Base-by-base conservation (phyloP, 1,139 yeast genomes). In the Candida dubliniensis region DNA sequence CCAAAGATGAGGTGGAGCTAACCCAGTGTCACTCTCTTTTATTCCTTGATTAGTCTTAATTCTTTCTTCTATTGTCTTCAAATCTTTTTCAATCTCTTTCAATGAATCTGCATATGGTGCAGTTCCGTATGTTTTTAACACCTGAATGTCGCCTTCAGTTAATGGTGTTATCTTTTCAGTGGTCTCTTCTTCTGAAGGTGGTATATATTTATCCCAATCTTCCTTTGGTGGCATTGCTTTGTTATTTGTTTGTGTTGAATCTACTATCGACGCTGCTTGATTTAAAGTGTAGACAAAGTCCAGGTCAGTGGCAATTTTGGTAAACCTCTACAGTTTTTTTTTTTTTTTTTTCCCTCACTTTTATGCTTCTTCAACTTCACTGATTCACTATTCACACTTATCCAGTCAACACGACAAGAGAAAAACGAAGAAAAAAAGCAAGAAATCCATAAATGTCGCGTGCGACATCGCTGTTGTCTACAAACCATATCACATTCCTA, bases 141-240 rank as follows among this genome's bases (percentile, higher is more conserved):
- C 98, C 67, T 91, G 97, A 60, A 95, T 95, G 66, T 93, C 99
- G 40, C 96, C 96, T 62, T 95, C 99, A 48, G 93, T 80, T 56
- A 93, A 78, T 8, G 99, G 99, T 24, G 80, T 81, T 53, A 88
- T 84, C 57, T 90, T 86, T 50, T 86, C 91, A 46, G 81, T 86
- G 39, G 69, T 67, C 46, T 71, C 77, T 38, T 86, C 93, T 54
- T 86, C 96, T 38, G 74, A 74, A 14, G 96, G 95, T 40, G 95
- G 85, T 63, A 84, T 84, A 69, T 89, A 90, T 67, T 93, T 93
- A 64, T 95, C 99, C 99, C 99, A 93, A 65, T 93, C 96, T 44
- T 86, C 87, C 69, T 86, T 87, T 50, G 93, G 90, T 47, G 93
- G 87, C 93, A 85, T 85, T 51, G 38, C 61, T 43, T 34, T 27